Evolutionary conservation across 2,329 filamentous ascomycete species (phyloP), one percentile per base, ranked within the genome.

Genomic region (Ceratocystiopsis sp.): DNA sequence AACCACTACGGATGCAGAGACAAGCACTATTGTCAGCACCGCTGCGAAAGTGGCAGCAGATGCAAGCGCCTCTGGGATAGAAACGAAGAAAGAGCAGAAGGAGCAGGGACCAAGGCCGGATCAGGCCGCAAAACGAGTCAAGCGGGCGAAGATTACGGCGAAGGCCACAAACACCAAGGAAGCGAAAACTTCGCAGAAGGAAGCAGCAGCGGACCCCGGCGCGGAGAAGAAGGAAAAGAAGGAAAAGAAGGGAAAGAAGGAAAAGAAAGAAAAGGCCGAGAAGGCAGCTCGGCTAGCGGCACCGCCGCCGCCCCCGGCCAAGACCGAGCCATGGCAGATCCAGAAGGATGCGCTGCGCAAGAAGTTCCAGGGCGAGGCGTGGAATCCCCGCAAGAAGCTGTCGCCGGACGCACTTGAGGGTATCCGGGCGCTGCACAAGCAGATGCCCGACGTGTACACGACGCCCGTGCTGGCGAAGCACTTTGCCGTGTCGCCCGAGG

Each of bases 321-420:
- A 12, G 21, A 38, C 21, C 17, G 53, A 55, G 32, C n/a, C 39
- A 4, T 96, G 91, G 91, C 69, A 74, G 56, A 58, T 73, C 14
- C 81, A 95, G 51, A 95, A 94, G 57, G 64, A 64, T 2, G 80
- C 77, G 0, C 61, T 93, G 34, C 73, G 78, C 52, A 61, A 73
- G 47, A 98, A 96, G 55, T 91, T 95, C 50, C 75, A 29, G 10
- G 25, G 75, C 2, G 73, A 79, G 9, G 76, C 79, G 11, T 98
- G 89, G 87, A 69, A 71, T 25, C 89, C 91, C 29, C 71, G 73
- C 40, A 95, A 93, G 60, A 79, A 79, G 46, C 70, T 98, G 11
- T 96, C 91, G 0, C 91, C 91, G 0, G 89, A 96, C 59, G 85
- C 87, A 1, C 67, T 95, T 32, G 79, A 83, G n/a, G 87, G 86